Evolutionary conservation across 441 rosid species (phyloP).

Genomic region (Capsella rubella): DNA sequence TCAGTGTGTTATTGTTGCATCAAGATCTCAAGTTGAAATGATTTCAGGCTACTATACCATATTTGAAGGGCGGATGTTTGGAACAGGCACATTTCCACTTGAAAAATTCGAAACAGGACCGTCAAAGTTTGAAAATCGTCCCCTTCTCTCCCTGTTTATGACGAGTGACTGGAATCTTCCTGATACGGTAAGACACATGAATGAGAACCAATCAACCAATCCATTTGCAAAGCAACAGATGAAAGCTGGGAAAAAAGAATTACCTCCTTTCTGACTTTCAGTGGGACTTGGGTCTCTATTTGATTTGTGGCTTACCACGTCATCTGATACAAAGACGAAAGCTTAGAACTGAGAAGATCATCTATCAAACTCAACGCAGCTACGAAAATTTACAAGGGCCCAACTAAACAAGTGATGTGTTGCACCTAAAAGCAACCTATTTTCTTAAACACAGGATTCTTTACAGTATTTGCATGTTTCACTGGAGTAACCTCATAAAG

Average conservation of each 20-base stretch:
- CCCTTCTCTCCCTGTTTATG: constrained; percentile 82
- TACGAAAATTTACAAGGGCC: neutral
- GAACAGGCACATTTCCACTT: constrained; percentile 53
- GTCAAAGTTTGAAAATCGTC: constrained; percentile 64
- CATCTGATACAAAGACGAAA: constrained; percentile 62
- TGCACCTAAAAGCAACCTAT: constrained; percentile 16
- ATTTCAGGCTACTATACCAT: constrained; percentile 50
- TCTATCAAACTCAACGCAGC: constrained; percentile 11
- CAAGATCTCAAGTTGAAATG: constrained; percentile 19
- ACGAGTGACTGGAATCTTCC: constrained; percentile 75
- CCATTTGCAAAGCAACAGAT: constrained; percentile 27
- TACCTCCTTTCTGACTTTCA: constrained; percentile 84
- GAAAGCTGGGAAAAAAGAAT: constrained; percentile 8
- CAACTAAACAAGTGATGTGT: constrained; percentile 31
- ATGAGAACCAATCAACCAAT: constrained; percentile 34
- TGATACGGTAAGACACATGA: constrained; percentile 41
- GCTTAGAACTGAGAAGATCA: constrained; percentile 26
- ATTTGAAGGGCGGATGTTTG: constrained; percentile 57
- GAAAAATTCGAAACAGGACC: constrained; percentile 57
- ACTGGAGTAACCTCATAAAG: constrained; percentile 14
- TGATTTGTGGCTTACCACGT: constrained; percentile 55
- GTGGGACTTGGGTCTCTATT: constrained; percentile 57
- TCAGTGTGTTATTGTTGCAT: neutral
- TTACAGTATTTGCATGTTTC: constrained; percentile 22
- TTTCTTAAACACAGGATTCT: constrained; percentile 7